phyloP scores from a whole-genome alignment of 1,284 basidiomycete species.

The Polyporus tsugae region DNA sequence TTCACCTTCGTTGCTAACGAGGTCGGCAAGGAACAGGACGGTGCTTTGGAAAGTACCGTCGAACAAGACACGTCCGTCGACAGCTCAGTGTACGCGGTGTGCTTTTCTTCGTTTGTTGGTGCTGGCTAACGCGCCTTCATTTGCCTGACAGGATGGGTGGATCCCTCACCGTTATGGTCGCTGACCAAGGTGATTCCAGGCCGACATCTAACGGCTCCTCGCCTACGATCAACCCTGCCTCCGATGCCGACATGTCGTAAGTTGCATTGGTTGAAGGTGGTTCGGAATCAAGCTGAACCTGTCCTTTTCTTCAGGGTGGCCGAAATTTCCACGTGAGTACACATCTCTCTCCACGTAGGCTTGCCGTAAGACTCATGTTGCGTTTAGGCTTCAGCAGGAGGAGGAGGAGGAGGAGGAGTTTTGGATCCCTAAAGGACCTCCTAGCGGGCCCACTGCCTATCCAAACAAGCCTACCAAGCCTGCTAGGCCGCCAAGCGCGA shows the following conservation, averaged over 20 bases:
- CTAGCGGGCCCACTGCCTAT: neutral
- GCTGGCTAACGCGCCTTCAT: neutral
- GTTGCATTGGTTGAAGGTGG: neutral
- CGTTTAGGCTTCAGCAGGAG: neutral
- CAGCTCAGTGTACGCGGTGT: neutral
- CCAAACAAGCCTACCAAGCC: neutral
- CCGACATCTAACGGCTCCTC: neutral
- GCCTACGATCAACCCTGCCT: neutral
- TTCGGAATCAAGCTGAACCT: neutral
- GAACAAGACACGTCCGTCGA: neutral
- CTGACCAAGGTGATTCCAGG: neutral
- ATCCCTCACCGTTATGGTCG: neutral
- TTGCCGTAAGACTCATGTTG: neutral
- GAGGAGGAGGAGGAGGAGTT: neutral
- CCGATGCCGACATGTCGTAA: neutral
- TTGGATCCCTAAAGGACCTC: constrained; percentile 1
- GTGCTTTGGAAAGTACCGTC: neutral
- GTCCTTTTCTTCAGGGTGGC: neutral
- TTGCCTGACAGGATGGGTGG: neutral
- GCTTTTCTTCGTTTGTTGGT: neutral
- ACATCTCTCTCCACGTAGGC: neutral
- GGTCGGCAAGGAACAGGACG: neutral
- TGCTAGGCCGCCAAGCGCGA: neutral
- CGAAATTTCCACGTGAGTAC: neutral
- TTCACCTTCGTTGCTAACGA: neutral